A percentile compares a stretch with the other conserved stretches of the same genome.
Evolutionary conservation across 1,139 yeast genomes (phyloP).

Genomic region (Suhomyces choctaworum): DNA sequence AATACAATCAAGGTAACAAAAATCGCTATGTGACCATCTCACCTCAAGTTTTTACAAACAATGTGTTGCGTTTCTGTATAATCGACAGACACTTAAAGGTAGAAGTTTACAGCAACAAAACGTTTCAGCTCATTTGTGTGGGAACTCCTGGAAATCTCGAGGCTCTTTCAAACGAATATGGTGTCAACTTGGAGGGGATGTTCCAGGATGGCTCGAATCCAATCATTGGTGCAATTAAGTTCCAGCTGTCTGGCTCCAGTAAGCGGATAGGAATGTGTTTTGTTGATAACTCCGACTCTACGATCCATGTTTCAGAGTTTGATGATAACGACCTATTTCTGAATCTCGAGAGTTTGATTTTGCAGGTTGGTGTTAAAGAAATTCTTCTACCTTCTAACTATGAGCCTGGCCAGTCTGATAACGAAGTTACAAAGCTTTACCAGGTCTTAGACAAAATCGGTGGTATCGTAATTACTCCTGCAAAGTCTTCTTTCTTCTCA

Average conservation of each 20-base stretch:
- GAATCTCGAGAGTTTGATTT: conserved; percentile 78
- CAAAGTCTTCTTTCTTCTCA: conserved; percentile 56
- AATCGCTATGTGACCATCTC: conserved; percentile 75
- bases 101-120: conserved; percentile 64
- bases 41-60: conserved; percentile 63
- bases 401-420: conserved; percentile 28
- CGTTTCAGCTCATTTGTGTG: conserved; percentile 57
- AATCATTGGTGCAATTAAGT: conserved; percentile 72
- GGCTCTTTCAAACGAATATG: conserved; percentile 37
- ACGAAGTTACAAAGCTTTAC: conserved; percentile 49
- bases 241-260: conserved; percentile 39
- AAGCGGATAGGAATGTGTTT: conserved; percentile 76
- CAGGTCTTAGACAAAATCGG: conserved; percentile 71
- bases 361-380: conserved; percentile 89
- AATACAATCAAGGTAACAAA: conserved; percentile 48
- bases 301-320: conserved; percentile 75
- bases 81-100: conserved; percentile 71
- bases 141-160: conserved; percentile 94
- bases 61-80: conserved; percentile 64
- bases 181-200: conserved; percentile 68
- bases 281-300: conserved; percentile 68
- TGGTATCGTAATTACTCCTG: conserved; percentile 66
- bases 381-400: conserved; percentile 59
- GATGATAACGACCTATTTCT: conserved; percentile 85
- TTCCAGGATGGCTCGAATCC: conserved; percentile 62